A percentile compares a stretch with the other conserved stretches of the same genome.
These are phyloP conservation scores for Tulasnella calospora DNA, from an alignment of 768 basidiomycete genomes.

Conservation along the genomic window DNA sequence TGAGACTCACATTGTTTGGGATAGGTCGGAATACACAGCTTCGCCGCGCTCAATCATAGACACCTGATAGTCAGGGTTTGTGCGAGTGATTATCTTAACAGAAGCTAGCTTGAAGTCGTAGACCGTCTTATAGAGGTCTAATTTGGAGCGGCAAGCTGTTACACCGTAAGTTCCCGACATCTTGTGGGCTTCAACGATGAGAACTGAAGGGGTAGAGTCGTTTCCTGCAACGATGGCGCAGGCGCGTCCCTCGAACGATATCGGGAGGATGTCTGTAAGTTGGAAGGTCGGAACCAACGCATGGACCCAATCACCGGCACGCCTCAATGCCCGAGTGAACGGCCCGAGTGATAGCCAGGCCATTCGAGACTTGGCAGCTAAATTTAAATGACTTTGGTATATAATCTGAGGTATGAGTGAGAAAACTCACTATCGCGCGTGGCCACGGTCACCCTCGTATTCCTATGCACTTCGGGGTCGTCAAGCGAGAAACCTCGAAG, in stretches of 20 bases:
- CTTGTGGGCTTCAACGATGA: slow-evolving; percentile 75
- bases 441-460: slow-evolving; percentile 26
- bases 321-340: background rate
- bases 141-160: slow-evolving; percentile 72
- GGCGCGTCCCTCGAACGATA: slow-evolving; percentile 71
- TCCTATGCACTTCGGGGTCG: slow-evolving; percentile 16
- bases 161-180: slow-evolving; percentile 77
- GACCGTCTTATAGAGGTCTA: slow-evolving; percentile 79
- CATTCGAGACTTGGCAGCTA: background rate
- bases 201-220: slow-evolving; percentile 71
- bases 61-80: slow-evolving; percentile 70
- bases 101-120: slow-evolving; percentile 66
- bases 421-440: slow-evolving; percentile 12
- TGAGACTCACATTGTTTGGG: background rate
- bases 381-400: background rate
- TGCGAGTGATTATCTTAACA: slow-evolving; percentile 58
- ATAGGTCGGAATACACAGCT: slow-evolving; percentile 25
- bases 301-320: slow-evolving; percentile 45
- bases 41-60: slow-evolving; percentile 64
- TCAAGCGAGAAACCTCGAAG: slow-evolving; percentile 10
- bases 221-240: slow-evolving; percentile 85
- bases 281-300: slow-evolving; percentile 66
- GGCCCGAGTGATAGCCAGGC: slow-evolving; percentile 12
- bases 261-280: slow-evolving; percentile 77
- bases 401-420: background rate